phyloP scores from a whole-genome alignment of 257 asterid genomes.

The Cynanchum wilfordii region DNA sequence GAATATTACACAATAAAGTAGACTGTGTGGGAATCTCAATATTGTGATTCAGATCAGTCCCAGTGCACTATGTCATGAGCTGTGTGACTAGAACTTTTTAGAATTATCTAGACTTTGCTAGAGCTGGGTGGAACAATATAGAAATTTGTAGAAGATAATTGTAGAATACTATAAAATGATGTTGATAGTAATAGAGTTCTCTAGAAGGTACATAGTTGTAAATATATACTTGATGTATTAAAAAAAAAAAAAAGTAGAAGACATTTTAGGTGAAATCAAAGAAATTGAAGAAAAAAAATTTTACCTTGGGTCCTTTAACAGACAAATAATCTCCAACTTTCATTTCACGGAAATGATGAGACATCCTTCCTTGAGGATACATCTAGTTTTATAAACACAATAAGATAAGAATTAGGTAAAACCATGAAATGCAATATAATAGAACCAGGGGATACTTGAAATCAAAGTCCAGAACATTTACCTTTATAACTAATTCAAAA shows the following conservation, averaged over 20 bases:
- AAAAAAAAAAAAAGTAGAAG: background rate
- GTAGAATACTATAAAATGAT: too few relatives aligned
- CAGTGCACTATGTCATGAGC: too few relatives aligned
- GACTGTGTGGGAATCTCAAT: background rate
- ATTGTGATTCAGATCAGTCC: background rate
- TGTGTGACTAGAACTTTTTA: too few relatives aligned
- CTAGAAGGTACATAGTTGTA: too few relatives aligned
- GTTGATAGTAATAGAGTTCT: too few relatives aligned
- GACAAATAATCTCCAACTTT: slow-evolving; percentile 76
- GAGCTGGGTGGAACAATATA: too few relatives aligned
- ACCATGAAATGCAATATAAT: background rate
- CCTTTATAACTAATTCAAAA: slow-evolving; percentile 95
- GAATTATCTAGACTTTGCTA: too few relatives aligned
- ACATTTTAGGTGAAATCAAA: background rate
- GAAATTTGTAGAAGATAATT: too few relatives aligned
- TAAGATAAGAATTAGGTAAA: slow-evolving; percentile 11
- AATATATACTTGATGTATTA: too few relatives aligned
- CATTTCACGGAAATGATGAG: slow-evolving; percentile 95
- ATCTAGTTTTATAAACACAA: slow-evolving; percentile 43
- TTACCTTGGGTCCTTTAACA: slow-evolving; percentile 98
- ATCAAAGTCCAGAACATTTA: slow-evolving; percentile 11
- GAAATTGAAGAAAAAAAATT: background rate
- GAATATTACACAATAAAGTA: background rate
- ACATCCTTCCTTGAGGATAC: slow-evolving; percentile 99
- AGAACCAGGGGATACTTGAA: background rate